A percentile compares a stretch with the other conserved stretches of the same genome.
Evolutionary conservation across 176 grass and related monocot genomes (phyloP).

Genomic region (Oryza nivara): DNA sequence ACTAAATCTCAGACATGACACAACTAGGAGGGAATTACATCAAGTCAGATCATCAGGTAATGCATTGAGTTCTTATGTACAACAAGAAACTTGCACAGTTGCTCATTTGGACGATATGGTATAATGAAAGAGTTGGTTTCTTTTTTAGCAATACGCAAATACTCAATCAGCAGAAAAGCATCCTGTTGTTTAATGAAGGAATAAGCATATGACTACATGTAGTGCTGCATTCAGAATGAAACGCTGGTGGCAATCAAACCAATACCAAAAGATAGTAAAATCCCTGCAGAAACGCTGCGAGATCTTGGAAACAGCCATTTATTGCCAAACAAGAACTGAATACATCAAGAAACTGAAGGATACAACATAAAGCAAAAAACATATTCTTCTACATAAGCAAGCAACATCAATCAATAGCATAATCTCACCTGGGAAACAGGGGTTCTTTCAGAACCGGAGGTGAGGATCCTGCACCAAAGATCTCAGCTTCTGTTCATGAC

Average conservation of each 20-base stretch:
- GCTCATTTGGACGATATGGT: slow-evolving; percentile 9
- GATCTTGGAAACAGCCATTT: slow-evolving; percentile 25
- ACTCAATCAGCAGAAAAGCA: neutral
- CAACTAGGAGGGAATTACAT: neutral
- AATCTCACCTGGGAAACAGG: slow-evolving; percentile 40
- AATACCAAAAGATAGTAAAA: slow-evolving; percentile 25
- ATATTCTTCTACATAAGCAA: slow-evolving; percentile 30
- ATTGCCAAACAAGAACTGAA: neutral
- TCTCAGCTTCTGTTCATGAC: slow-evolving; percentile 6
- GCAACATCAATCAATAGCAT: slow-evolving; percentile 16
- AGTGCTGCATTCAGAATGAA: slow-evolving; percentile 38
- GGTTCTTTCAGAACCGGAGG: neutral
- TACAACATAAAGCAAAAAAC: neutral
- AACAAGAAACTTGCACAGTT: slow-evolving; percentile 9
- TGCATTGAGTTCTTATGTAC: neutral
- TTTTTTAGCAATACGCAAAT: neutral
- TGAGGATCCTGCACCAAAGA: slow-evolving; percentile 8
- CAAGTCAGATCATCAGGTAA: slow-evolving; percentile 11
- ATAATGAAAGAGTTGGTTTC: neutral
- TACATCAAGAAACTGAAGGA: neutral
- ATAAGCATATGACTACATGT: neutral
- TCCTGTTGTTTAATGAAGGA: neutral
- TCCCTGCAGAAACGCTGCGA: neutral
- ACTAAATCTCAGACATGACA: neutral
- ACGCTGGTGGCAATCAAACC: neutral